Conservation (phyloP, 768 basidiomycete genomes). For the Tylopilus sp. region DNA sequence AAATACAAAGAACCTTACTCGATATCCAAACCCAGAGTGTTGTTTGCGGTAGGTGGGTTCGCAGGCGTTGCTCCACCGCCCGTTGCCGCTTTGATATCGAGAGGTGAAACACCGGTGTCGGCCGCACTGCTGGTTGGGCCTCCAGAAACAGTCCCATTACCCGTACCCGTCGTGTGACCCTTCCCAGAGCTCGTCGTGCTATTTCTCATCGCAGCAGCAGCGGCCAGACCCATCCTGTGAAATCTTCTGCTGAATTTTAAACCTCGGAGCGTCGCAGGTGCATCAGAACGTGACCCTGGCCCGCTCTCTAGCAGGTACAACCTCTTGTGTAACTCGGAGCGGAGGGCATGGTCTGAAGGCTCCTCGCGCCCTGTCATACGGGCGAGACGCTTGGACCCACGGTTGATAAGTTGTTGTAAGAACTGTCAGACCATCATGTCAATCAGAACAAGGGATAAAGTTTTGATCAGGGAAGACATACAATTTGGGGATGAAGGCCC, state of each 20-base stretch:
- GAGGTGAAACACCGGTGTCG: conserved; percentile 31
- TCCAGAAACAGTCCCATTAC: conserved; percentile 9
- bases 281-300: conserved; percentile 10
- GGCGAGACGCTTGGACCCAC: conserved; percentile 58
- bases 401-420: conserved; percentile 70
- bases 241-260: conserved; percentile 7
- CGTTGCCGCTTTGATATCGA: conserved; percentile 35
- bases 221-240: conserved; percentile 9
- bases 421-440: conserved; percentile 35
- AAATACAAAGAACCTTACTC: conserved; percentile 42
- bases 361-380: conserved; percentile 60
- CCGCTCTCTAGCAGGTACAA: conserved; percentile 35
- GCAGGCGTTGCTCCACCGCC: conserved; percentile 41
- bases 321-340: conserved; percentile 41
- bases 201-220: conserved; percentile 2
- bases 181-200: neutral
- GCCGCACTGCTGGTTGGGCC: conserved; percentile 8
- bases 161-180: conserved; percentile 3
- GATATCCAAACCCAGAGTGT: conserved; percentile 68
- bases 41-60: conserved; percentile 37
- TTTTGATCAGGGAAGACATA: conserved; percentile 24
- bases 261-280: neutral
- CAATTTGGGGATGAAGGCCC: conserved; percentile 42
- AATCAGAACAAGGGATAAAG: neutral
- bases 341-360: conserved; percentile 48